phyloP scores from a whole-genome alignment of 805 yeast species.

The Scheffersomyces spartinae region DNA sequence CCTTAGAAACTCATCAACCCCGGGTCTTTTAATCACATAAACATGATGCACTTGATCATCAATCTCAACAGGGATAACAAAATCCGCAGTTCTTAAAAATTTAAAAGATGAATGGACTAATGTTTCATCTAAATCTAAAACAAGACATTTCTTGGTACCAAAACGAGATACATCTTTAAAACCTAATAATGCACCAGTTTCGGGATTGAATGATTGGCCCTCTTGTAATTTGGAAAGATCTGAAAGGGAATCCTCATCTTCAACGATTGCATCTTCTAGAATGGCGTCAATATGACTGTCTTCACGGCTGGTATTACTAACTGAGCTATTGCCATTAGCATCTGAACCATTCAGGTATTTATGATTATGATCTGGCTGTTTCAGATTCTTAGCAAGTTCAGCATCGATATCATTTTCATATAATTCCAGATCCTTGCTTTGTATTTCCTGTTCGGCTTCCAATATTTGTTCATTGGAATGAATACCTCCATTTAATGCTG shows the following conservation, averaged over 20 bases:
- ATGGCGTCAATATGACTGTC: constrained; percentile 3
- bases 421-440: neutral
- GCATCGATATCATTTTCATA: neutral
- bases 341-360: neutral
- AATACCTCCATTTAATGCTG: neutral
- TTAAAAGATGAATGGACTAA: constrained; percentile 93
- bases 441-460: too few relatives aligned
- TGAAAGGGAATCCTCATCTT: constrained; percentile 21
- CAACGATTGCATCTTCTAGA: constrained; percentile 16
- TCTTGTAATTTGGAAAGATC: constrained; percentile 59
- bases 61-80: constrained; percentile 94
- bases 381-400: neutral
- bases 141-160: constrained; percentile 68
- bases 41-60: constrained; percentile 89
- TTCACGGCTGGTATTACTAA: constrained; percentile 1
- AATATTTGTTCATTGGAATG: constrained; percentile 1
- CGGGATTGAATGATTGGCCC: constrained; percentile 55
- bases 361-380: neutral
- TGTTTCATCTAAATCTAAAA: constrained; percentile 91
- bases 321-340: constrained; percentile 1
- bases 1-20: constrained; percentile 85
- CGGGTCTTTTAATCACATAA: constrained; percentile 94
- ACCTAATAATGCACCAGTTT: constrained; percentile 55
- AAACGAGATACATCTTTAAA: constrained; percentile 36
- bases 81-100: constrained; percentile 84